Conservation (phyloP, 371 early-diverging fungal species). For the Dinochytrium kinnereticum region DNA sequence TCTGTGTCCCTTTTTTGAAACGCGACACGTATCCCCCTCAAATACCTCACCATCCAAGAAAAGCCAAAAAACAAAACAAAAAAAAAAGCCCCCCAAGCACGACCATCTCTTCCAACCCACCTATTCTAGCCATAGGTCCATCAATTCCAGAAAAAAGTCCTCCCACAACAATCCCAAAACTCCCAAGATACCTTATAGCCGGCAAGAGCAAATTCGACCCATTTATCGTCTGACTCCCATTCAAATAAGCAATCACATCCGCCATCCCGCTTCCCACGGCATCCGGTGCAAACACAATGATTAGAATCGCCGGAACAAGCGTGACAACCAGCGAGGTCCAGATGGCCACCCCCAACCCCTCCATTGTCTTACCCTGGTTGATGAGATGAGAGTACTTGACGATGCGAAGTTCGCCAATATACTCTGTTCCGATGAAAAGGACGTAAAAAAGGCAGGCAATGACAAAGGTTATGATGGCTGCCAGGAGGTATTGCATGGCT, state of each 20-base stretch:
- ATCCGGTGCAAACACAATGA: slow-evolving; percentile 36
- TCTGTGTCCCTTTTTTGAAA: too few relatives aligned
- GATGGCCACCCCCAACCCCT: slow-evolving; percentile 34
- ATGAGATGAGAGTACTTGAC: slow-evolving; percentile 18
- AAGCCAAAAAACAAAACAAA: background rate
- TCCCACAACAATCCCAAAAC: slow-evolving; percentile 38
- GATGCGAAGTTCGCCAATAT: slow-evolving; percentile 34
- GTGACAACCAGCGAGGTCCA: slow-evolving; percentile 35
- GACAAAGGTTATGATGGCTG: slow-evolving; percentile 21
- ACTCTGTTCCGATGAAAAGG: slow-evolving; percentile 37
- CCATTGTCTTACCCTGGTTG: slow-evolving; percentile 6
- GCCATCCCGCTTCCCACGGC: slow-evolving; percentile 49
- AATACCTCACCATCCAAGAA: background rate
- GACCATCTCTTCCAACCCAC: slow-evolving; percentile 22
- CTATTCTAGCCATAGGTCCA: slow-evolving; percentile 45
- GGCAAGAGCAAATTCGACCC: slow-evolving; percentile 17
- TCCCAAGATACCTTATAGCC: slow-evolving; percentile 27
- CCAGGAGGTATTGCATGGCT: slow-evolving; percentile 22
- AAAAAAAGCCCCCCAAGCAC: too few relatives aligned
- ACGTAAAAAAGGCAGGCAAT: slow-evolving; percentile 28
- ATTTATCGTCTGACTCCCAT: slow-evolving; percentile 34
- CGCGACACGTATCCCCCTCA: too few relatives aligned
- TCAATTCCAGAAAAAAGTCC: slow-evolving; percentile 50
- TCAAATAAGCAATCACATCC: slow-evolving; percentile 46
- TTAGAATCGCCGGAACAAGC: slow-evolving; percentile 34